These are phyloP conservation scores for Hirsutella thompsonii DNA, from an alignment of 2,329 filamentous ascomycete species.

Conservation along the genomic window DNA sequence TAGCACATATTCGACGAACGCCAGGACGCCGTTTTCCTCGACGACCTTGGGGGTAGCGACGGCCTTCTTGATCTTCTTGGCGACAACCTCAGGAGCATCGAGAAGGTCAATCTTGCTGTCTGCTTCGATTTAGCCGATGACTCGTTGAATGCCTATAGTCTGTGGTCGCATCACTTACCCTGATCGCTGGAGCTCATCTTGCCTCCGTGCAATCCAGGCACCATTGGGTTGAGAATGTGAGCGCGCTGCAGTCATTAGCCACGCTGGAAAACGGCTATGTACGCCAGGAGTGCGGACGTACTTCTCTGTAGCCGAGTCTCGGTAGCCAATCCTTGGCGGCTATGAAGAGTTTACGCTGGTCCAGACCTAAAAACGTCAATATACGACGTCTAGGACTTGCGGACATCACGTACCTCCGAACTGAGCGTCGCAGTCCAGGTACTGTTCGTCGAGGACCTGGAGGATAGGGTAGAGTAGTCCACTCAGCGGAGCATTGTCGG, in stretches of 20 bases:
- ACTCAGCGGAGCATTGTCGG: slow-evolving; percentile 56
- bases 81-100: slow-evolving; percentile 59
- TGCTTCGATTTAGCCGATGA: slow-evolving; percentile 10
- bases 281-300: too few species aligned
- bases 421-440: slow-evolving; percentile 78
- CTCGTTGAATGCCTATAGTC: not conserved
- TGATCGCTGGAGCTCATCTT: slow-evolving; percentile 77
- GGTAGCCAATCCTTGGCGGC: slow-evolving; percentile 76
- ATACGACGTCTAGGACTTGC: too few species aligned
- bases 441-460: slow-evolving; percentile 83
- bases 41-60: slow-evolving; percentile 61
- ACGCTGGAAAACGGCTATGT: not conserved
- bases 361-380: slow-evolving; percentile 30
- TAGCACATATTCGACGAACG: slow-evolving; percentile 78
- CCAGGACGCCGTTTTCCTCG: slow-evolving; percentile 77
- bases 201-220: slow-evolving; percentile 68
- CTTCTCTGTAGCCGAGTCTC: slow-evolving; percentile 69
- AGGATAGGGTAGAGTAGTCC: slow-evolving; percentile 35
- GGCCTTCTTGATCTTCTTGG: slow-evolving; percentile 79
- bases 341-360: slow-evolving; percentile 83
- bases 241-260: slow-evolving; percentile 16
- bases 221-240: slow-evolving; percentile 55
- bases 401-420: slow-evolving; percentile 49
- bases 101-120: slow-evolving; percentile 92
- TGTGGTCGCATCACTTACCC: slow-evolving; percentile 25